phyloP scores from a whole-genome alignment of 352 stramenopile genomes.

The Phytophthora constricta region DNA sequence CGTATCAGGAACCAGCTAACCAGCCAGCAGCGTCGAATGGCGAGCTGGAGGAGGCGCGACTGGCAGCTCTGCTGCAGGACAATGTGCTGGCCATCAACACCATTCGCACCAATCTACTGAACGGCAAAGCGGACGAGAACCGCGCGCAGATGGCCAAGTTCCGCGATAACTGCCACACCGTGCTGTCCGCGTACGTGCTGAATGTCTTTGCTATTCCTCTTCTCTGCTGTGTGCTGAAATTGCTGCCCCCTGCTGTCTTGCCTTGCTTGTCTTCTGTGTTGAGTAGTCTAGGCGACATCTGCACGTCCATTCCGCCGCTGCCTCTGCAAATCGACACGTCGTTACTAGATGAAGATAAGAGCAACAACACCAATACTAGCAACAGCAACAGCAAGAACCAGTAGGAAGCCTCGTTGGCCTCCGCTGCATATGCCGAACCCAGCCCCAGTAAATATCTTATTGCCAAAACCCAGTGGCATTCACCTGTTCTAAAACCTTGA shows the following conservation, averaged over 20 bases:
- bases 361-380: constrained; percentile 16
- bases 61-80: constrained; percentile 67
- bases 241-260: not conserved
- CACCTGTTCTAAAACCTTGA: no score
- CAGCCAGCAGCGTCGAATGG: constrained; percentile 19
- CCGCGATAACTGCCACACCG: constrained; percentile 65
- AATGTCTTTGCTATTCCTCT: not conserved
- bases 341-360: constrained; percentile 46
- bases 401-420: constrained; percentile 12
- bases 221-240: constrained; percentile 1
- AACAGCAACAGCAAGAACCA: constrained; percentile 17
- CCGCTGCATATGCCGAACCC: constrained; percentile 8
- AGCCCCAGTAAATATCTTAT: constrained; percentile 17
- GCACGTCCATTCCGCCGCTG: constrained; percentile 67
- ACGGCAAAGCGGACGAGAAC: constrained; percentile 63
- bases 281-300: constrained; percentile 61
- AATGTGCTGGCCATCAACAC: constrained; percentile 69
- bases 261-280: constrained; percentile 5
- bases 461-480: constrained; percentile 15
- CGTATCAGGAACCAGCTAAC: constrained; percentile 37
- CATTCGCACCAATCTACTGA: constrained; percentile 75
- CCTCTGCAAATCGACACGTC: constrained; percentile 75
- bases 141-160: constrained; percentile 68
- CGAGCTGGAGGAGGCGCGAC: constrained; percentile 53
- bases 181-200: constrained; percentile 64